These are phyloP conservation scores for Neospora caninum DNA, from an alignment of 169 alveolate genomes.

Conservation along the genomic window DNA sequence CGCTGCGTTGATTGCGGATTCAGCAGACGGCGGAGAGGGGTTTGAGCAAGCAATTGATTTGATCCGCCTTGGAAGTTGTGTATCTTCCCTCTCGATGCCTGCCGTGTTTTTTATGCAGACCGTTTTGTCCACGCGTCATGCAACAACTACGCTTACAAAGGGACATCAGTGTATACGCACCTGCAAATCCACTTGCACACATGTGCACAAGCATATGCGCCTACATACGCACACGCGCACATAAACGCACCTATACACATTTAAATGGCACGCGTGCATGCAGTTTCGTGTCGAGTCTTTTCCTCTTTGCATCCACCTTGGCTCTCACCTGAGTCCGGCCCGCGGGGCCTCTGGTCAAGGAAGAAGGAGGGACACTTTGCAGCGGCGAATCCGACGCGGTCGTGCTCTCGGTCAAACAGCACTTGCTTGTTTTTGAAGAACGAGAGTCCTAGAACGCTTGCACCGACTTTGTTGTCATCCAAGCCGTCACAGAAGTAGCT, in stretches of 20 bases:
- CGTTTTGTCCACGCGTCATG: no score
- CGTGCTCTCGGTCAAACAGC: constrained; percentile 73
- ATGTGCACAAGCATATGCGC: neutral
- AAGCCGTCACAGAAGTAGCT: constrained; percentile 44
- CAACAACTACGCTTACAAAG: no score
- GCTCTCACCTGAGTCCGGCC: constrained; percentile 13
- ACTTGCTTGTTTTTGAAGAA: constrained; percentile 78
- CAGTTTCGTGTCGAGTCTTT: neutral
- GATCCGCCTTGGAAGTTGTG: no score
- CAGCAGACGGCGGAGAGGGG: no score
- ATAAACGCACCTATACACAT: no score
- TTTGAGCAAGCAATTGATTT: no score
- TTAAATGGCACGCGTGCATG: neutral
- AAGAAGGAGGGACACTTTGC: constrained; percentile 48
- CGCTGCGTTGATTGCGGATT: no score
- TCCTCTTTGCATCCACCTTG: neutral
- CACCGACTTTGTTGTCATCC: constrained; percentile 47
- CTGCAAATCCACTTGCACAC: no score
- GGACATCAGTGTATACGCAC: no score
- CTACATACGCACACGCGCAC: neutral
- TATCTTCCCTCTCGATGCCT: no score
- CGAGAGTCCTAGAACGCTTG: constrained; percentile 75
- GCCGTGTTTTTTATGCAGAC: no score
- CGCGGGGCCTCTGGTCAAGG: constrained; percentile 46
- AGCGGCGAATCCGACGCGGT: constrained; percentile 68